Evolutionary conservation across 2,329 filamentous ascomycete species (phyloP), one percentile per base, ranked within the genome.

Genomic region (Apiospora saccharicola): DNA sequence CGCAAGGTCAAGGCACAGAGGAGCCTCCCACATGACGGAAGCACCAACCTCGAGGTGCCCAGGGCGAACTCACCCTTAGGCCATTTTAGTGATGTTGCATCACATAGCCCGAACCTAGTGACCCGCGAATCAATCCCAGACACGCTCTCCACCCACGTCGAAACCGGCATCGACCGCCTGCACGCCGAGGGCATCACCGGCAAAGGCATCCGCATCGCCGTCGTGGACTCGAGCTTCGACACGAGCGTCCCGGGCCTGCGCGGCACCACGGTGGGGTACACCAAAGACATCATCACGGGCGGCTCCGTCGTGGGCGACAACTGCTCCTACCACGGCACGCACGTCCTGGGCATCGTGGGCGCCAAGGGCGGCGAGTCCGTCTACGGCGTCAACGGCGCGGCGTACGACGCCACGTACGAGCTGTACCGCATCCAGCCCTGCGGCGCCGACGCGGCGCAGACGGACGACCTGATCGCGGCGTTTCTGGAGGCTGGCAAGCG

Each of bases 381-480:
- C 24, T 26, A 69, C 68, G 47, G 47, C 46, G 44, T 69, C 68
- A 69, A 49, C 46, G 68, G 68, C 13, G 68, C 34, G 26, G 68
- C 68, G 26, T 24, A 19, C n/a, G 68, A 69, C 6, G 68, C 68
- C 6, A 51, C 68, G 6, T 69, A 37, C 46, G 68, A 69, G 34
- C 68, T 69, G 46, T 69, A 37, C 46, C 44, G 47, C 26, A 41
- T 69, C 44, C 44, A 69, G 16, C 8, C 26, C 3, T 69, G 68
- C 24, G 46, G 46, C n/a, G 47, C 8, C 6, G 41, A 37, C 30
- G 44, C 10, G 16, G 30, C 30, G 1, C 26, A 37, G 34, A 24
- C 47, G 1, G 68, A 69, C 46, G 83, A 14, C 8, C 8, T 69
- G 16, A 69, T 69, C 13, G 68, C 46, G 3, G 68, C 68, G 6